These are phyloP conservation scores for Pestalotiopsis sp. DNA, from an alignment of 2,329 filamentous ascomycete genomes.

Conservation along the genomic window DNA sequence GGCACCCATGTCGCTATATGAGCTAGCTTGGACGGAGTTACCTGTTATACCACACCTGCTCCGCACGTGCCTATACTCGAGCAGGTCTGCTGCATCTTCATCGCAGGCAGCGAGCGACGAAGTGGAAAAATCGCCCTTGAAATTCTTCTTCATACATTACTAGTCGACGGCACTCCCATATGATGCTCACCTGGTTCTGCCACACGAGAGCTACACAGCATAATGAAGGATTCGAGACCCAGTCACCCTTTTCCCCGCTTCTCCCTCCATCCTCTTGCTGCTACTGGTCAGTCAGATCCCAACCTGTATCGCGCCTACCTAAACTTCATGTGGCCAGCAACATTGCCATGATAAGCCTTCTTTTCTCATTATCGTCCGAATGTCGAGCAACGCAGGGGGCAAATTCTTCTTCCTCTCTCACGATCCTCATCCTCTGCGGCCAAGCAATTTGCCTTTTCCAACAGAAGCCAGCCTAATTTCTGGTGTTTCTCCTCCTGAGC, in stretches of 20 bases:
- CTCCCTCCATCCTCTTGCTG: background rate
- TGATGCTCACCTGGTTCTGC: background rate
- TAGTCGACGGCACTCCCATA: background rate
- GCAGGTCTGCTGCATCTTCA: background rate
- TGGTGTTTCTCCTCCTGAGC: background rate
- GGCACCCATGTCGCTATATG: background rate
- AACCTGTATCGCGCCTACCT: background rate
- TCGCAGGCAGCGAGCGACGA: background rate
- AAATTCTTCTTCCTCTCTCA: background rate
- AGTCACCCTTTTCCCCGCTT: background rate
- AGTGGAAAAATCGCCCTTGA: background rate
- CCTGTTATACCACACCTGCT: background rate
- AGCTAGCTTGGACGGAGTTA: background rate
- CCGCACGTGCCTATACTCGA: background rate
- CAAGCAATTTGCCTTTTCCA: background rate
- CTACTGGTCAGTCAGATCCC: background rate
- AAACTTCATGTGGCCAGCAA: background rate
- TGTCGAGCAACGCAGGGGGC: background rate
- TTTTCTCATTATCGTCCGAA: background rate
- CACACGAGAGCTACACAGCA: background rate
- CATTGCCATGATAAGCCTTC: background rate
- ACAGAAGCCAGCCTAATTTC: background rate
- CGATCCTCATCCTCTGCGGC: background rate
- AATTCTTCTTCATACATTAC: background rate
- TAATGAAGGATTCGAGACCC: background rate